These are phyloP conservation scores for Trichoderma sp. DNA, from an alignment of 2,329 filamentous ascomycete species.

Conservation along the genomic window DNA sequence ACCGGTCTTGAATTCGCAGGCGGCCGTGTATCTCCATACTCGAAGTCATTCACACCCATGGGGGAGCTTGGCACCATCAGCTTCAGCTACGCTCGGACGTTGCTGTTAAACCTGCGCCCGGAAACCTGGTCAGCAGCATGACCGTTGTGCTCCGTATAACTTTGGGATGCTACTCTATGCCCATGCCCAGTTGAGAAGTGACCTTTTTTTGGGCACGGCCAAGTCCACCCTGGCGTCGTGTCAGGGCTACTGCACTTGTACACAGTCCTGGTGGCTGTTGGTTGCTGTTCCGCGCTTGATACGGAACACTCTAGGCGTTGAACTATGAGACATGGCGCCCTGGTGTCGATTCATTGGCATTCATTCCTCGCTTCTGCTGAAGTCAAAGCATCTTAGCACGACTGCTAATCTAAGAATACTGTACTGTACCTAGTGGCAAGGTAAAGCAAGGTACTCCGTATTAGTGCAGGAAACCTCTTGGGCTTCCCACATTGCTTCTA, in stretches of 20 bases:
- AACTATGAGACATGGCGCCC: not conserved
- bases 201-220: not conserved
- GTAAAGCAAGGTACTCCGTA: not conserved
- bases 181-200: not conserved
- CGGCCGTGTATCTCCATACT: not conserved
- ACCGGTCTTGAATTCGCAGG: not conserved
- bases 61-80: not conserved
- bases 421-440: not conserved
- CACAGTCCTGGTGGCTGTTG: not conserved
- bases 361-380: not conserved
- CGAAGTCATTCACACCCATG: not conserved
- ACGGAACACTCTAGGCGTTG: not conserved
- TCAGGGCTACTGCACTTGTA: not conserved
- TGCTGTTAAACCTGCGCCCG: not conserved
- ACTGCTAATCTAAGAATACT: too few relatives aligned
- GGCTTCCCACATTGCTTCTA: not conserved
- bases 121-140: not conserved
- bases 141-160: not conserved
- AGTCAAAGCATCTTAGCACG: not conserved
- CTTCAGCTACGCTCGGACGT: not conserved
- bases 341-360: not conserved
- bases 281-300: not conserved
- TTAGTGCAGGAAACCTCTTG: conserved; percentile 2
- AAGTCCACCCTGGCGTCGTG: not conserved
- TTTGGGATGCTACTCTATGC: not conserved